Evolutionary conservation across 257 asterid species (phyloP), one percentile per base, ranked within the genome.

Genomic region (Ophiorrhiza pumila): DNA sequence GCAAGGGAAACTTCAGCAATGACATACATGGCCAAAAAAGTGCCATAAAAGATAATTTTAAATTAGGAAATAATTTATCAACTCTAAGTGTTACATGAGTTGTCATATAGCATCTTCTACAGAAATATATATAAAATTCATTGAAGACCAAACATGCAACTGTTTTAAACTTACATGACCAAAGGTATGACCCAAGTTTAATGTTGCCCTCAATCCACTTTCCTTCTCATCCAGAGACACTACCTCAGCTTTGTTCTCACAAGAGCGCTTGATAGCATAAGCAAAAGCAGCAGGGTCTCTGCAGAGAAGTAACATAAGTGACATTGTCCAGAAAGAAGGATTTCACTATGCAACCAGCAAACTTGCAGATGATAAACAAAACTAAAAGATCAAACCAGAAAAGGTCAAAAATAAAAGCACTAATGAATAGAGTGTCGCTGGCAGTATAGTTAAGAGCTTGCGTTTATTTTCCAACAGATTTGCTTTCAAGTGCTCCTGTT

Each of bases 151-250:
- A 37, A 42, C 29, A 23, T 15, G 45, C 29, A 53, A 52, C 27
- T 47, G 2, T 25, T 39, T 12, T 15, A 17, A 46, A 78, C 96
- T 86, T 83, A 91, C 99, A 76, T 95, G 99, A 71, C 97, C 99
- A 73, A 95, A 95, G 52, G 98, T 95, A 87, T 95, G 99, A 72
- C 99, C 99, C 92, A 95, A 81, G 88, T 95, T 92, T 82, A 95
- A 76, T 41, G 99, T 92, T 63, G 98, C 98, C 83, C 99, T 87
- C 84, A 95, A 14, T 59, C 98, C 98, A 74, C 96, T 80, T 84
- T 95, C 99, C 86, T 87, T 92, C 90, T 95, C 99, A 77, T 95
- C 99, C 59, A 89, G 81, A 66, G 99, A 88, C 70, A 95, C 99
- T 65, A 95, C 98, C 80, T 92, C 96, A 9, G 99, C 99, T 83